These are phyloP conservation scores for Geosmithia flava DNA, from an alignment of 2,329 filamentous ascomycete species.

Conservation along the genomic window DNA sequence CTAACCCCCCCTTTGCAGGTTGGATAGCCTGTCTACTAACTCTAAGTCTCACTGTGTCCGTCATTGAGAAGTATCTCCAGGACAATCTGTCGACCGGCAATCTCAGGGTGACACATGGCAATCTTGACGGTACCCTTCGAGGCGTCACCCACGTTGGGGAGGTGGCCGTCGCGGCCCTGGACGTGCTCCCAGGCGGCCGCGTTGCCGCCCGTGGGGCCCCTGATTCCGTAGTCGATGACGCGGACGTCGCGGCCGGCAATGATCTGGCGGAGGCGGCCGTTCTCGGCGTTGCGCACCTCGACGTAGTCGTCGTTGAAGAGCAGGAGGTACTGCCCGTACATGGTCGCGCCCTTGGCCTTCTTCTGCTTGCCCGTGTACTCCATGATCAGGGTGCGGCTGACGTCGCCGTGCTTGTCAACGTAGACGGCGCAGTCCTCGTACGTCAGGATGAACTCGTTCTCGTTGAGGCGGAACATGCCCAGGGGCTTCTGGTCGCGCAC, in stretches of 20 bases:
- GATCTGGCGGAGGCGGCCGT: constrained; percentile 84
- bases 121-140: constrained; percentile 78
- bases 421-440: constrained; percentile 97
- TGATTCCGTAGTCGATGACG: constrained; percentile 74
- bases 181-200: constrained; percentile 19
- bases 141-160: constrained; percentile 25
- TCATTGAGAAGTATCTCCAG: constrained; percentile 89
- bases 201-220: constrained; percentile 43
- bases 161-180: constrained; percentile 20
- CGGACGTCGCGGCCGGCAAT: constrained; percentile 85
- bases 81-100: constrained; percentile 73
- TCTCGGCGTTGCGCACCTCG: constrained; percentile 93
- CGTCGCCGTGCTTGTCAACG: constrained; percentile 95
- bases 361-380: constrained; percentile 88
- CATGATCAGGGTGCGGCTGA: constrained; percentile 90
- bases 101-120: constrained; percentile 86
- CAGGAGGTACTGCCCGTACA: constrained; percentile 84
- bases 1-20: background rate
- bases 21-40: background rate
- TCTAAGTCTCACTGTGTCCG: constrained; percentile 39
- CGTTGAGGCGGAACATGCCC: constrained; percentile 91
- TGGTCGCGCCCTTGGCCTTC: constrained; percentile 69
- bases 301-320: constrained; percentile 96
- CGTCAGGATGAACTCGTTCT: constrained; percentile 82
- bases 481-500: constrained; percentile 75